Percentiles rank a stretch among this genome's conserved stretches.
These are phyloP conservation scores for Fusarium continuum DNA, from an alignment of 2,329 filamentous ascomycete genomes.

Conservation along the genomic window DNA sequence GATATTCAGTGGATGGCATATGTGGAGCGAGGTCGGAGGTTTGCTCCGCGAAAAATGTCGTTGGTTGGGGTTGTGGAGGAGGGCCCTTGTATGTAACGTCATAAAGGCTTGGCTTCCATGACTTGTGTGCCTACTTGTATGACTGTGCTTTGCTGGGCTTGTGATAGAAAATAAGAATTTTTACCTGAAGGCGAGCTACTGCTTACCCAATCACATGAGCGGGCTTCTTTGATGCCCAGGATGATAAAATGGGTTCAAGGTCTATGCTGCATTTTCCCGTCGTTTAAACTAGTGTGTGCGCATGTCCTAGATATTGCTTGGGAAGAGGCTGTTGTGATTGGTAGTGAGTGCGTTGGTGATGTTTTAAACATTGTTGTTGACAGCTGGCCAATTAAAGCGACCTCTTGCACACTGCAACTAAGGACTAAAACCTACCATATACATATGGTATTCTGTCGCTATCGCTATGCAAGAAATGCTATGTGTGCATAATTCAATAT, in stretches of 20 bases:
- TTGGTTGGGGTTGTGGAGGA: slow-evolving; percentile 29
- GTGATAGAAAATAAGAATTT: background rate
- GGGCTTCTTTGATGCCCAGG: background rate
- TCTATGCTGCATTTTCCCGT: background rate
- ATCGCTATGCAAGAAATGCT: too few species aligned
- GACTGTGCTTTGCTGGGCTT: background rate
- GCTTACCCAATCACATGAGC: slow-evolving; percentile 20
- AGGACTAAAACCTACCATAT: too few species aligned
- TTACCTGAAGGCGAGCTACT: background rate
- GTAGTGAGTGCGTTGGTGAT: background rate
- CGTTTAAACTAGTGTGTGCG: background rate
- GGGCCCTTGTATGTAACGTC: slow-evolving; percentile 18
- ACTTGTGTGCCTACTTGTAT: background rate
- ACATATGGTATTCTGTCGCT: background rate
- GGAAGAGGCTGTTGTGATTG: background rate
- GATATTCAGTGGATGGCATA: slow-evolving; percentile 7
- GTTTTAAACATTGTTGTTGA: background rate
- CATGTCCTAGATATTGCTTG: background rate
- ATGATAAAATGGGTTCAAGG: background rate
- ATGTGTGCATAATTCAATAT: background rate
- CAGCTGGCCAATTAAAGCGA: background rate
- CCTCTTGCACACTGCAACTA: background rate
- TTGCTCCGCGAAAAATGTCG: slow-evolving; percentile 22
- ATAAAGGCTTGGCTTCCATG: slow-evolving; percentile 18
- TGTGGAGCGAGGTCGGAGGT: slow-evolving; percentile 30